phyloP scores from a whole-genome alignment of 2,329 filamentous ascomycete species.

The Aspergillus sp. region DNA sequence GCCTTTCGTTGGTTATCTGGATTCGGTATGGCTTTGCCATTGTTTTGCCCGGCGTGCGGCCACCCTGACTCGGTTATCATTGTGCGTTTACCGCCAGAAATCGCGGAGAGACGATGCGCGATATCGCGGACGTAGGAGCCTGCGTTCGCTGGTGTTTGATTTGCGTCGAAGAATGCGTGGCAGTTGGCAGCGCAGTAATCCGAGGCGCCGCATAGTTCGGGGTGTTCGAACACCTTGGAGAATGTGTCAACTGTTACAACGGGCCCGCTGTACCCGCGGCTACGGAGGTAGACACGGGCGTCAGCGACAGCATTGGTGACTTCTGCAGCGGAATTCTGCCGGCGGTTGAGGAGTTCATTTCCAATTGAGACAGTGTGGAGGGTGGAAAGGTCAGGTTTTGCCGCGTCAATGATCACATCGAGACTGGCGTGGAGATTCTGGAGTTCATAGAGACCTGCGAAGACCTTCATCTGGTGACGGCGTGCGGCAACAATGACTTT shows the following conservation, averaged over 20 bases:
- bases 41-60: slow-evolving; percentile 68
- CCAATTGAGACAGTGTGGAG: slow-evolving; percentile 74
- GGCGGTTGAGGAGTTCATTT: slow-evolving; percentile 75
- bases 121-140: slow-evolving; percentile 67
- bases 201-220: slow-evolving; percentile 67
- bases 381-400: slow-evolving; percentile 64
- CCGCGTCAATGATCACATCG: slow-evolving; percentile 59
- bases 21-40: slow-evolving; percentile 69
- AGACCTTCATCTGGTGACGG: slow-evolving; percentile 66
- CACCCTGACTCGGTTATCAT: slow-evolving; percentile 83
- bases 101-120: slow-evolving; percentile 46
- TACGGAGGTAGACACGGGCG: slow-evolving; percentile 59
- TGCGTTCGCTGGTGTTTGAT: slow-evolving; percentile 58
- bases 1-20: slow-evolving; percentile 66
- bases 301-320: slow-evolving; percentile 60
- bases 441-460: slow-evolving; percentile 72
- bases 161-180: slow-evolving; percentile 79
- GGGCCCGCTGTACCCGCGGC: slow-evolving; percentile 67
- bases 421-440: slow-evolving; percentile 57
- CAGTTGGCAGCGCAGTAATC: slow-evolving; percentile 81
- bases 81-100: slow-evolving; percentile 59
- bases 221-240: slow-evolving; percentile 64
- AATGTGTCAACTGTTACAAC: slow-evolving; percentile 83
- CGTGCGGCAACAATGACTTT: slow-evolving; percentile 64
- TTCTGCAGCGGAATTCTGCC: slow-evolving; percentile 49